Conservation (phyloP, 768 basidiomycete species). For the Mycena alexandri region DNA sequence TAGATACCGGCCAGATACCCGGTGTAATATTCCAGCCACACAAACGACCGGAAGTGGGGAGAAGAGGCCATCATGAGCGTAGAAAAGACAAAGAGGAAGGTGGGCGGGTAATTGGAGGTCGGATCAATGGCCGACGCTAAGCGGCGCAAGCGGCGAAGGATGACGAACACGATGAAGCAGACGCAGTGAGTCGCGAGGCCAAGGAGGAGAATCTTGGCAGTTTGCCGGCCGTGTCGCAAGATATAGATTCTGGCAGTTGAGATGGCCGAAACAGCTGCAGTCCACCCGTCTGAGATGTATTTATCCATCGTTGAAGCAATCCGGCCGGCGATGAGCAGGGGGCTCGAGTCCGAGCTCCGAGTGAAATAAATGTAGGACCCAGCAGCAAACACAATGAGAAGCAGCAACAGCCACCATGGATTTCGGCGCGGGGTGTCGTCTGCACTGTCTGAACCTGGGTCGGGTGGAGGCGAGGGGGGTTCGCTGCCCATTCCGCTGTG, state of each 20-base stretch:
- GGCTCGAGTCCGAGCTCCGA: background rate
- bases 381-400: background rate
- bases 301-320: background rate
- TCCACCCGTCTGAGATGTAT: background rate
- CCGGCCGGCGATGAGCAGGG: background rate
- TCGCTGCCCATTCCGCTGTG: background rate
- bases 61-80: too few relatives aligned
- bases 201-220: background rate
- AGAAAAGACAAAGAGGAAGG: too few relatives aligned
- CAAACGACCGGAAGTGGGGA: too few relatives aligned
- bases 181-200: background rate
- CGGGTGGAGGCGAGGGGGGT: slow-evolving; percentile 17
- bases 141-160: background rate
- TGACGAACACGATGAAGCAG: background rate
- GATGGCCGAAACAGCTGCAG: too few relatives aligned
- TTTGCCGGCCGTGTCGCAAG: background rate
- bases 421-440: background rate
- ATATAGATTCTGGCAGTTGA: background rate
- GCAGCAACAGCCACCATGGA: background rate
- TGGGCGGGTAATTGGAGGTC: too few relatives aligned
- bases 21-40: too few relatives aligned
- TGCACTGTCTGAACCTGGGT: background rate
- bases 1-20: too few relatives aligned
- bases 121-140: background rate
- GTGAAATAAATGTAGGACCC: background rate